Evolutionary conservation across 2,329 filamentous ascomycete genomes (phyloP).

Genomic region (Talaromyces atroroseus): DNA sequence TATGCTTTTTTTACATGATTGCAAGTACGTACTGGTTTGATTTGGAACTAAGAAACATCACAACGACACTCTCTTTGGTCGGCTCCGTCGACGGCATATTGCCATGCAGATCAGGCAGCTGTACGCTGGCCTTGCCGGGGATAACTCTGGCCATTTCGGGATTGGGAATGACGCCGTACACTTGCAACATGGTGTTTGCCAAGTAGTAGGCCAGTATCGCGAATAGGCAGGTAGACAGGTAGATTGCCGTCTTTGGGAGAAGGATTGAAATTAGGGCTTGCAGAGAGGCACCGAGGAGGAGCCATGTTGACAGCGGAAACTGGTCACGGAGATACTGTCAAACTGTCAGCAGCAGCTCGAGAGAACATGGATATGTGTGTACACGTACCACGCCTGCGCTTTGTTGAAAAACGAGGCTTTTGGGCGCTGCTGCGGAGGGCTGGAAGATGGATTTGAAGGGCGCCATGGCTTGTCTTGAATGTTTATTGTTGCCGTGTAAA

Average conservation of each 20-base stretch:
- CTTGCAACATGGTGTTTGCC: conserved; percentile 1
- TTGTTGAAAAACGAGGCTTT: background rate
- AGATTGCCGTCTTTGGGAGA: conserved; percentile 5
- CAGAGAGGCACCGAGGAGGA: conserved; percentile 15
- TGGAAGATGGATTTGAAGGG: background rate
- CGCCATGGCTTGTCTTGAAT: background rate
- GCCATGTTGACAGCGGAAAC: conserved; percentile 15
- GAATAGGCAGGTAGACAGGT: background rate
- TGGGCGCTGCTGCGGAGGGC: background rate
- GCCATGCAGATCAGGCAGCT: conserved; percentile 13
- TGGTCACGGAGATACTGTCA: conserved; percentile 15
- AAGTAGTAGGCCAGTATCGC: background rate
- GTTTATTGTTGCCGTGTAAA: background rate
- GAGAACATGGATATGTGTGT: background rate
- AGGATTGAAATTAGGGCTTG: conserved; percentile 5
- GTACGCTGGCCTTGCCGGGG: conserved; percentile 9
- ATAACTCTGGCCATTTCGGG: conserved; percentile 6
- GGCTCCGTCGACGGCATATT: conserved; percentile 3
- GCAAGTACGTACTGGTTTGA: conserved; percentile 11
- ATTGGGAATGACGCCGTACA: conserved; percentile 10
- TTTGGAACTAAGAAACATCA: conserved; percentile 11
- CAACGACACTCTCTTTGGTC: conserved; percentile 6
- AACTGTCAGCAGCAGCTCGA: background rate
- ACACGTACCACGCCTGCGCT: background rate
- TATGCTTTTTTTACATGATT: too few relatives aligned